Conservation (phyloP, 805 yeast species). For the Komagataella populi region DNA sequence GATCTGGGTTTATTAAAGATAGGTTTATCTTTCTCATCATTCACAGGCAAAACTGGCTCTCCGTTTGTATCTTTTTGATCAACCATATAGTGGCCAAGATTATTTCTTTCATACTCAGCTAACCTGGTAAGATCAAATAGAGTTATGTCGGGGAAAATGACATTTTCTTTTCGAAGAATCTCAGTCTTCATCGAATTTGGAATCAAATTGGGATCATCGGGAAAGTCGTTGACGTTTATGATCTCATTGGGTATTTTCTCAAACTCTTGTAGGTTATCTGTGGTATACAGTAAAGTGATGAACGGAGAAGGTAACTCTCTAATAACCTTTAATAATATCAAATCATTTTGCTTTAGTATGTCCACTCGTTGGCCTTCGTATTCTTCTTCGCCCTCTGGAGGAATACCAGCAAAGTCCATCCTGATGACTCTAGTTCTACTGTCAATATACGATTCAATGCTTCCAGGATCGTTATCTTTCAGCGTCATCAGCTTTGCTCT, state of each 20-base stretch:
- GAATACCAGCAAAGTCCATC: constrained; percentile 41
- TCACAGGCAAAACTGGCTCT: constrained; percentile 2
- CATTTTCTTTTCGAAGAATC: constrained; percentile 15
- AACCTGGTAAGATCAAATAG: constrained; percentile 32
- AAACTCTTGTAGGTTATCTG: constrained; percentile 16
- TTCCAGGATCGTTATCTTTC: constrained; percentile 24
- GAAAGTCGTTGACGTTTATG: constrained; percentile 14
- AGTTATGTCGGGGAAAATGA: constrained; percentile 43
- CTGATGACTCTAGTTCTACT: constrained; percentile 46
- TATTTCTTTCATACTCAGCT: constrained; percentile 42
- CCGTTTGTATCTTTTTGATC: constrained; percentile 13
- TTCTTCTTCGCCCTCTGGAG: constrained; percentile 16
- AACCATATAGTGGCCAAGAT: constrained; percentile 20
- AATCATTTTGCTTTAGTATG: constrained; percentile 14
- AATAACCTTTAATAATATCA: constrained; percentile 34
- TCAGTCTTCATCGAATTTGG: constrained; percentile 16
- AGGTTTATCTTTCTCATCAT: constrained; percentile 16
- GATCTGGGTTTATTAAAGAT: constrained; percentile 10
- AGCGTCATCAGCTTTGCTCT: constrained; percentile 30
- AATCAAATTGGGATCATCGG: constrained; percentile 17
- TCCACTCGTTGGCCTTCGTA: constrained; percentile 25
- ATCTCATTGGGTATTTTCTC: constrained; percentile 7
- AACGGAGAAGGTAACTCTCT: constrained; percentile 67
- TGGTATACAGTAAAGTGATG: constrained; percentile 45
- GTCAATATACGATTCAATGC: constrained; percentile 46